Conservation (phyloP, 768 basidiomycete species). For the Pholiota conissans region DNA sequence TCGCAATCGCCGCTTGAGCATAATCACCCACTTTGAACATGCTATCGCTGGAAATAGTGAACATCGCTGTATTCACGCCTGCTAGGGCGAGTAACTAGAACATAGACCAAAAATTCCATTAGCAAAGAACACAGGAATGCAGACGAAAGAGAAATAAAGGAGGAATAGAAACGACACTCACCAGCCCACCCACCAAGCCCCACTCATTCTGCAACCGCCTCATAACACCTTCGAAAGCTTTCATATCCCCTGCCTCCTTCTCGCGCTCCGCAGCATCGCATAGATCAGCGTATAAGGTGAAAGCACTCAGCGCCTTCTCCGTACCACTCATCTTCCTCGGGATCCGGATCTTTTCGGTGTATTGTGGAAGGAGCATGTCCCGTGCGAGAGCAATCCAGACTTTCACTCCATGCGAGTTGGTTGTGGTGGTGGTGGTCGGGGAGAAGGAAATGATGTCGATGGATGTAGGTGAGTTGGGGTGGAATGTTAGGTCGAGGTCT, state of each 20-base stretch:
- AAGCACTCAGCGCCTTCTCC: constrained; percentile 45
- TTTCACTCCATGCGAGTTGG: background rate
- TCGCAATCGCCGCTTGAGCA: constrained; percentile 52
- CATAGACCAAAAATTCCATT: too few species aligned
- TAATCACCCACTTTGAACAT: constrained; percentile 49
- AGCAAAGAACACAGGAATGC: too few species aligned
- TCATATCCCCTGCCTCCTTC: too few species aligned
- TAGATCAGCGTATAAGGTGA: constrained; percentile 60
- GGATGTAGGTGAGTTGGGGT: background rate
- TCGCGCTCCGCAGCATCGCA: constrained; percentile 45
- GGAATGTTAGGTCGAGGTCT: too few species aligned
- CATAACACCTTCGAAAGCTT: constrained; percentile 52
- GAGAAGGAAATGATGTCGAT: too few species aligned
- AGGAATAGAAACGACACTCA: constrained; percentile 29
- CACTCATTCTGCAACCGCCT: constrained; percentile 56
- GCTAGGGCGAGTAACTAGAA: constrained; percentile 58
- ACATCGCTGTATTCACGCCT: constrained; percentile 57
- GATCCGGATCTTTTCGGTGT: constrained; percentile 36
- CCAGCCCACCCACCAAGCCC: constrained; percentile 63
- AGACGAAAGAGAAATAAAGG: too few species aligned
- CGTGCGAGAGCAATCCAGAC: constrained; percentile 20
- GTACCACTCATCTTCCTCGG: constrained; percentile 11
- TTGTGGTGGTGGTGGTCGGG: too few species aligned
- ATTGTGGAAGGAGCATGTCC: constrained; percentile 31
- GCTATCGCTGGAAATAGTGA: constrained; percentile 56